Conservation (phyloP, 257 asterid genomes). For the Primulina eburnea region DNA sequence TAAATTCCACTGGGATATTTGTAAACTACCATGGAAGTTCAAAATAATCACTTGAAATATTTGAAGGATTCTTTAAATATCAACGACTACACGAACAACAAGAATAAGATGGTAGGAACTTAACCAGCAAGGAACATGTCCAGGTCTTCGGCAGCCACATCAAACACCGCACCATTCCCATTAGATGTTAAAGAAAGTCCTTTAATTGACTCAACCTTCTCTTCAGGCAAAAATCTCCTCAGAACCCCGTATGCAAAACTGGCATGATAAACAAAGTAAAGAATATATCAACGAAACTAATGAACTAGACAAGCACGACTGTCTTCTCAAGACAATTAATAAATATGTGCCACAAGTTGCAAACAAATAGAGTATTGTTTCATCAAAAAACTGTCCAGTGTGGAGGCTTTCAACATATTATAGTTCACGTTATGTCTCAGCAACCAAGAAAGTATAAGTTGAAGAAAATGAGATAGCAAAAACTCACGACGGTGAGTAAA, state of each 20-base stretch:
- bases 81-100: not conserved
- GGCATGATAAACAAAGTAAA: not conserved
- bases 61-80: not conserved
- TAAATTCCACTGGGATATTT: too few species aligned
- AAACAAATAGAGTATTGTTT: too few species aligned
- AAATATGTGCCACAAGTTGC: too few species aligned
- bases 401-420: too few species aligned
- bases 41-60: too few species aligned
- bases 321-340: too few species aligned
- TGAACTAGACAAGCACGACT: too few species aligned
- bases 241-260: constrained; percentile 67
- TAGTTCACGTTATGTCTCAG: not conserved
- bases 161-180: constrained; percentile 90
- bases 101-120: constrained; percentile 13
- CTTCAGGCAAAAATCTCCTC: constrained; percentile 83
- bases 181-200: constrained; percentile 88
- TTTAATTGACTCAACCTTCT: constrained; percentile 76
- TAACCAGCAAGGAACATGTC: constrained; percentile 68
- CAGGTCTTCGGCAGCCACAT: constrained; percentile 63
- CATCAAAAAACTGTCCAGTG: too few species aligned
- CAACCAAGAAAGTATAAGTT: not conserved
- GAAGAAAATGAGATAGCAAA: not conserved
- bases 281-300: not conserved
- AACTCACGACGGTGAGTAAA: constrained; percentile 74
- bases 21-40: too few species aligned